Evolutionary conservation across 176 grass and related monocot species (phyloP), one percentile per base, ranked within the genome.

Genomic region (Zea mays): DNA sequence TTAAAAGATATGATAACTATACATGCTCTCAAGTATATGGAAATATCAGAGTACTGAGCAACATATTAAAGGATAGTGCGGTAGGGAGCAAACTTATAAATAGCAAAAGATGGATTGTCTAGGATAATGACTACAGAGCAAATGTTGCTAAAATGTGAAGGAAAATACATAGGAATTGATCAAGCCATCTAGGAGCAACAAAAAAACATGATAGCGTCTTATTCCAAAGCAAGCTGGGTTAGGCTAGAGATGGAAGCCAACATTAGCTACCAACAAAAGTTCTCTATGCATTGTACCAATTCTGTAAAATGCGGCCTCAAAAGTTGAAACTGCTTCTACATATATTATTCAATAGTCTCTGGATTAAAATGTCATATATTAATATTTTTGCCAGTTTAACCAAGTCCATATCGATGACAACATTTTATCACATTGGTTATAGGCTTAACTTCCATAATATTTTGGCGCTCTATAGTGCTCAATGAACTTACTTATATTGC

Each of bases 401-500:
- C 16, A 6, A 27, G 27, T 27, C 27, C 27, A 27, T 12, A 14
- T 9, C 0, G 69, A 72, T 67, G 15, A 67, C 13, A 44, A 41
- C 6, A 49, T 60, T 2, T 7, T 20, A 65, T 54, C 17, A 16
- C 34, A 49, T 39, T 79, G 40, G 40, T 79, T 55, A 71, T 4
- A 63, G 43, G 3, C 8, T 44, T 9, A 65, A 45, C 35, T 73
- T 58, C 12, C 41, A 20, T 21, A 21, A 69, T 72, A 50, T 49
- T 34, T 9, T 33, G 19, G 72, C 8, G 3, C 39, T 2, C 13
- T 42, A 55, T 40, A 55, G 10, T 74, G 21, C 20, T 13, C 19
- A 84, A 76, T 50, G 48, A 10, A 52, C 41, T 77, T 19, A 59
- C 41, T 61, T 43, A 10, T 44, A 41, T 57, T 57, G 8, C 71